Conservation (phyloP, 2,329 filamentous ascomycete species). For the Celoporthe dispersa region DNA sequence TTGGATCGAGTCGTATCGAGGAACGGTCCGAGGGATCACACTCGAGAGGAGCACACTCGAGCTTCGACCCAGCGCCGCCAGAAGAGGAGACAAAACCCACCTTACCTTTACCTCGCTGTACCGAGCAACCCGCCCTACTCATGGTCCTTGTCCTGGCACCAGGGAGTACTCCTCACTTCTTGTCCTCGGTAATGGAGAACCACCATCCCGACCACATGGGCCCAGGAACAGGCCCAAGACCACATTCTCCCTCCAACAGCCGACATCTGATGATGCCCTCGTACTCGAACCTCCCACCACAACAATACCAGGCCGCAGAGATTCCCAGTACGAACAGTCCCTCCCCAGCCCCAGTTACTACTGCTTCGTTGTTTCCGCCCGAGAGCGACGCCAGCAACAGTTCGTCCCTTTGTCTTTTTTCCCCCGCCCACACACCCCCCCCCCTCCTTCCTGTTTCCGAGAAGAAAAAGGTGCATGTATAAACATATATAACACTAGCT, state of each 20-base stretch:
- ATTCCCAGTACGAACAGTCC: constrained; percentile 49
- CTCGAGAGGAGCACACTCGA: not conserved
- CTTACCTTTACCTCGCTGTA: not conserved
- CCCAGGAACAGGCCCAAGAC: constrained; percentile 24
- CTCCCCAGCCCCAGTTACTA: constrained; percentile 32
- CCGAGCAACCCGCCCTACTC: not conserved
- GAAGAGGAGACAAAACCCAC: not conserved
- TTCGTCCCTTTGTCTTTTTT: constrained; percentile 30
- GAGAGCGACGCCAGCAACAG: constrained; percentile 40
- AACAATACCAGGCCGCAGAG: constrained; percentile 50
- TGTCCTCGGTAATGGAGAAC: constrained; percentile 26
- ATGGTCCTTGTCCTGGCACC: constrained; percentile 17
- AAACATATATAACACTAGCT: not conserved
- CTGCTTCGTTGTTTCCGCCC: constrained; percentile 53
- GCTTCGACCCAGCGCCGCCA: not conserved
- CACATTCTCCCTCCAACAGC: constrained; percentile 19
- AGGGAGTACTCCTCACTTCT: constrained; percentile 1
- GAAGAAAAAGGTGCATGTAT: too few relatives aligned
- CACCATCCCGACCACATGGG: constrained; percentile 30
- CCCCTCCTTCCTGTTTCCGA: constrained; percentile 30
- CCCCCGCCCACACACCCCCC: constrained; percentile 36
- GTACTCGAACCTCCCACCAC: constrained; percentile 54
- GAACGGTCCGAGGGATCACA: not conserved
- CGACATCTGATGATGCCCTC: constrained; percentile 30
- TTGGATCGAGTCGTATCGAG: not conserved